Evolutionary conservation across 2,329 filamentous ascomycete genomes (phyloP).

Genomic region (Aphanoascus verrucosus): DNA sequence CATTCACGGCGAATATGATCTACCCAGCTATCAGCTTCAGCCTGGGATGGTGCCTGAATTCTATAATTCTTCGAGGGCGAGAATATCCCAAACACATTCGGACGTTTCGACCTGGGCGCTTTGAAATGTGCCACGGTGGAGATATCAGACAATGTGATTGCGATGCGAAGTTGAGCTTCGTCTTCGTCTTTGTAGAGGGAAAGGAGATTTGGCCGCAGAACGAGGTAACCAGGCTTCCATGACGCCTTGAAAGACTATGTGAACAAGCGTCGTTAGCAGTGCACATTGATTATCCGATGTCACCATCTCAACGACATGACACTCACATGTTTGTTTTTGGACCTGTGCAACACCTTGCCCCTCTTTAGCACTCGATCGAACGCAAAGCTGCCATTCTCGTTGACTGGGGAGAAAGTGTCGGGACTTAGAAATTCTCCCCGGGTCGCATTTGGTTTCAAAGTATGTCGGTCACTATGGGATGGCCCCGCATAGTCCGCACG

Average conservation of each 20-base stretch:
- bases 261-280: neutral
- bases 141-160: conserved; percentile 77
- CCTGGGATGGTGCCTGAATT: conserved; percentile 61
- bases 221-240: conserved; percentile 83
- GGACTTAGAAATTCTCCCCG: conserved; percentile 43
- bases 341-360: conserved; percentile 76
- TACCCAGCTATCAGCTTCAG: conserved; percentile 80
- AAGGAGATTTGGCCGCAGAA: conserved; percentile 78
- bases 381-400: conserved; percentile 89
- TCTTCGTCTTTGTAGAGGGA: conserved; percentile 89
- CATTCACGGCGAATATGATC: conserved; percentile 67
- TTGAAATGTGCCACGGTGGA: conserved; percentile 83
- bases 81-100: conserved; percentile 86
- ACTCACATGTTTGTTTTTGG: conserved; percentile 79
- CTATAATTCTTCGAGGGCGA: conserved; percentile 86
- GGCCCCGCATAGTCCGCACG: neutral
- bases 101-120: conserved; percentile 75
- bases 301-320: conserved; percentile 13
- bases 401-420: conserved; percentile 71
- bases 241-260: conserved; percentile 47
- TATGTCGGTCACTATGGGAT: neutral
- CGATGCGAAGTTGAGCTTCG: conserved; percentile 78
- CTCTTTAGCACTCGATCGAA: conserved; percentile 90
- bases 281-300: neutral
- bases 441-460: conserved; percentile 16